Evolutionary conservation across 352 stramenopile species (phyloP).

Genomic region (Blastocystis sp.): DNA sequence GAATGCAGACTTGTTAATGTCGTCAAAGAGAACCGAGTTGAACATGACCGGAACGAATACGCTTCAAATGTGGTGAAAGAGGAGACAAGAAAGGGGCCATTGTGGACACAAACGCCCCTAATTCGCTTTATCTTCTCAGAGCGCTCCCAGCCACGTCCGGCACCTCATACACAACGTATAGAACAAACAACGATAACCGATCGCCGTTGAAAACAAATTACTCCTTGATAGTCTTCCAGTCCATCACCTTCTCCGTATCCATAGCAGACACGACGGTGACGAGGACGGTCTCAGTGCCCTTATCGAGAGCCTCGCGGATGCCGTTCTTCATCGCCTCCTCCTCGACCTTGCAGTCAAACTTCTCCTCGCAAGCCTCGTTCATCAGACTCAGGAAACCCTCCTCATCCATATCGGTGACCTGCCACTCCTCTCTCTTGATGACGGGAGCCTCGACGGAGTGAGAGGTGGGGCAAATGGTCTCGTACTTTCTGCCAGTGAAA

Average conservation of each 20-base stretch:
- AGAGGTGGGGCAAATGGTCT: conserved; percentile 97
- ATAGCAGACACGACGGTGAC: conserved; percentile 92
- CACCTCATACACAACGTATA: not conserved
- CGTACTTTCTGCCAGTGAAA: conserved; percentile 99
- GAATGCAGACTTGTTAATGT: conserved; percentile 65
- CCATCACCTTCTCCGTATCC: conserved; percentile 94
- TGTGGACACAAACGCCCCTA: not conserved
- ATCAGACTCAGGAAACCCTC: conserved; percentile 96
- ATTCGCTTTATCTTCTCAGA: not conserved
- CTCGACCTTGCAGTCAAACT: conserved; percentile 95
- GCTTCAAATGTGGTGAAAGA: not conserved
- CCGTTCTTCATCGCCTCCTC: conserved; percentile 88
- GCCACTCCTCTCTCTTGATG: conserved; percentile 91
- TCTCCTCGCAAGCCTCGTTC: conserved; percentile 91
- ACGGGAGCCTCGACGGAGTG: conserved; percentile 96
- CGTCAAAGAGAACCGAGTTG: conserved; percentile 54
- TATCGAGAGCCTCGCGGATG: conserved; percentile 91
- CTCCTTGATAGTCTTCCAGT: conserved; percentile 80
- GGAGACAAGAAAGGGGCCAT: not conserved
- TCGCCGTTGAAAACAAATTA: conserved; percentile 37
- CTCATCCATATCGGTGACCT: conserved; percentile 95
- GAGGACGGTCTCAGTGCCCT: conserved; percentile 87
- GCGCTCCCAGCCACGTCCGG: not conserved
- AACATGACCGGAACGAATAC: conserved; percentile 21
- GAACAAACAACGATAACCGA: not conserved